Base-by-base conservation (phyloP, 805 yeast genomes). In the Kazachstania psychrophila region DNA sequence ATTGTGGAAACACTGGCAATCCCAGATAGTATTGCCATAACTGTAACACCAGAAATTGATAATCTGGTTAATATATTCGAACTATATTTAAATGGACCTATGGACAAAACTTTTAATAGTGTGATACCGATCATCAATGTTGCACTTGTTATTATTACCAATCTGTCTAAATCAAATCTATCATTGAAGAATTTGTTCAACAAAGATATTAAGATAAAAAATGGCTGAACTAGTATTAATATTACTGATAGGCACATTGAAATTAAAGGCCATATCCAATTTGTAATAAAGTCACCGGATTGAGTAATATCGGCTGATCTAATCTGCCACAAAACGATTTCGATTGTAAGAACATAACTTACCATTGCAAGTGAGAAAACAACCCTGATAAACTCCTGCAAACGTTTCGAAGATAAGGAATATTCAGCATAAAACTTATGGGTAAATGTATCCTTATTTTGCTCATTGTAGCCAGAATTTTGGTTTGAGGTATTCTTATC, bases 1-100 rank as follows among this genome's bases (percentile, higher is more conserved):
- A 53, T 41, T 2, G 60, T 55, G 2, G 63, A 57, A 1, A 52
- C 52, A 26, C 60, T 52, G 5, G 62, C 63, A 19, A 58, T 42
- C 3, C 60, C 61, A 2, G 63, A 57, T 23, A 58, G 36, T 13
- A 45, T 38, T 6, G 61, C 60, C 58, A 58, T 51, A 9, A 57
- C 23, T 2, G 58, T 53, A 1, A 56, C 57, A 14, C 63, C 63
- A 3, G 49, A 47, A 4, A 58, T 46, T 6, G 63, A 57, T 12
- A 57, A 23, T 37, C 53, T 57, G 6, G 63, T 58, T 23, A 58
- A 40, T 33, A 57, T 43, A 41, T 50, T 56, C 4, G 42, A 34
- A 1, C 60, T 43, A 37, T 48, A 46, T 11, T 41, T 28, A 34
- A 56, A 58, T 12, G 63, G 63, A 2, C 63, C 63, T 28, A 52